Conservation (phyloP, 495 filamentous ascomycete species). For the Aspergillus leporis region DNA sequence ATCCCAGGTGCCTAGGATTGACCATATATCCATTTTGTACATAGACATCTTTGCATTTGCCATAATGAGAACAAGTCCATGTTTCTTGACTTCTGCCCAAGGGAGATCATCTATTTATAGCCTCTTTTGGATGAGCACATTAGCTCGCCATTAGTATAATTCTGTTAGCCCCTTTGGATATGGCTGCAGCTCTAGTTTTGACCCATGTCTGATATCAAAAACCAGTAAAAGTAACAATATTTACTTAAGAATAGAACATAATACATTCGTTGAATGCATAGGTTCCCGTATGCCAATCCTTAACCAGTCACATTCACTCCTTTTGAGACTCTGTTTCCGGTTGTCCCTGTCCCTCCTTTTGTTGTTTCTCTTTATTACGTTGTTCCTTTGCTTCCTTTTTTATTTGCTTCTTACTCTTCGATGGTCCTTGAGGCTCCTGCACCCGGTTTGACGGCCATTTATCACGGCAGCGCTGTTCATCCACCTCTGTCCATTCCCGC, state of each 20-base stretch:
- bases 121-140: neutral
- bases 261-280: neutral
- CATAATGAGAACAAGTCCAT: neutral
- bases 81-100: neutral
- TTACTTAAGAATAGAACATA: neutral
- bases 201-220: neutral
- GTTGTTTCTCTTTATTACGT: slow-evolving; percentile 49
- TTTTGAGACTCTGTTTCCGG: neutral
- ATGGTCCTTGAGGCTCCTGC: slow-evolving; percentile 32
- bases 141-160: neutral
- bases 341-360: slow-evolving; percentile 21
- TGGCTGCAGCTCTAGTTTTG: neutral
- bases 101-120: neutral
- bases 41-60: neutral
- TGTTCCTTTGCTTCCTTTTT: slow-evolving; percentile 55
- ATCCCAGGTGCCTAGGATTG: neutral
- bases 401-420: slow-evolving; percentile 49
- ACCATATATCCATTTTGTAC: slow-evolving; percentile 5
- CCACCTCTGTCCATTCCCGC: slow-evolving; percentile 76
- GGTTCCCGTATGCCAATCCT: neutral
- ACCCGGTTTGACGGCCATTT: slow-evolving; percentile 57
- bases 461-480: slow-evolving; percentile 67
- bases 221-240: neutral
- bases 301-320: neutral
- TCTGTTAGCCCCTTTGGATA: neutral